These are phyloP conservation scores for Cornus controversa DNA, from an alignment of 148 eudicot genomes.

Conservation along the genomic window DNA sequence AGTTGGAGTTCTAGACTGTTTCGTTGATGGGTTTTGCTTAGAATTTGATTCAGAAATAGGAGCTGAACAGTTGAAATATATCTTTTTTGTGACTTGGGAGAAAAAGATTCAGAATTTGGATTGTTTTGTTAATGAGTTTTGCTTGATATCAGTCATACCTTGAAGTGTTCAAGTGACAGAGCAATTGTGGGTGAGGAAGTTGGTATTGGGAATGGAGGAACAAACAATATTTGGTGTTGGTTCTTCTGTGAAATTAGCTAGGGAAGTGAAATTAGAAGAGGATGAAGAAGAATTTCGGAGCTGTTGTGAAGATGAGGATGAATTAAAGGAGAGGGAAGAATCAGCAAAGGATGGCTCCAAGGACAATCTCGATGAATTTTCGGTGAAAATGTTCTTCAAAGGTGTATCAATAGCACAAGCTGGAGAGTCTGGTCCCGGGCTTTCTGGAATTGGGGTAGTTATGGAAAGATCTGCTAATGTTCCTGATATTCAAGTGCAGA, in stretches of 20 bases:
- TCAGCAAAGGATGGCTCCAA: constrained; percentile 11
- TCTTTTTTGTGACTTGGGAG: too few species aligned
- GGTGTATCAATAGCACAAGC: constrained; percentile 54
- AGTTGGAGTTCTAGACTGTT: not conserved
- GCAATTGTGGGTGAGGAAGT: not conserved
- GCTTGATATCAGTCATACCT: not conserved
- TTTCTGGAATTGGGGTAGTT: constrained; percentile 79
- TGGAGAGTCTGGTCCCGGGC: constrained; percentile 49
- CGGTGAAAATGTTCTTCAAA: constrained; percentile 59
- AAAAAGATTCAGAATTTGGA: not conserved
- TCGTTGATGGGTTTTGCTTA: not conserved
- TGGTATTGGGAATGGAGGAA: constrained; percentile 30
- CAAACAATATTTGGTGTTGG: constrained; percentile 18
- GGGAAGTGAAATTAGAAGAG: constrained; percentile 40
- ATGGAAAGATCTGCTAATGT: constrained; percentile 39
- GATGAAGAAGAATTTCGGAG: constrained; percentile 80
- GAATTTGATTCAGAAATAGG: too few species aligned
- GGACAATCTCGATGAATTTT: constrained; percentile 34
- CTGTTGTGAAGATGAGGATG: constrained; percentile 61
- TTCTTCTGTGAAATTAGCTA: constrained; percentile 6
- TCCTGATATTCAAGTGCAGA: constrained; percentile 57
- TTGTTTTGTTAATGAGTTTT: not conserved
- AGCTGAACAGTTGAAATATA: too few species aligned
- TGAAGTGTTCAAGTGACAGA: not conserved
- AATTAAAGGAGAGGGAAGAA: constrained; percentile 47